Conservation (phyloP, 805 yeast genomes). For the Lipomyces spencermartinsiae region DNA sequence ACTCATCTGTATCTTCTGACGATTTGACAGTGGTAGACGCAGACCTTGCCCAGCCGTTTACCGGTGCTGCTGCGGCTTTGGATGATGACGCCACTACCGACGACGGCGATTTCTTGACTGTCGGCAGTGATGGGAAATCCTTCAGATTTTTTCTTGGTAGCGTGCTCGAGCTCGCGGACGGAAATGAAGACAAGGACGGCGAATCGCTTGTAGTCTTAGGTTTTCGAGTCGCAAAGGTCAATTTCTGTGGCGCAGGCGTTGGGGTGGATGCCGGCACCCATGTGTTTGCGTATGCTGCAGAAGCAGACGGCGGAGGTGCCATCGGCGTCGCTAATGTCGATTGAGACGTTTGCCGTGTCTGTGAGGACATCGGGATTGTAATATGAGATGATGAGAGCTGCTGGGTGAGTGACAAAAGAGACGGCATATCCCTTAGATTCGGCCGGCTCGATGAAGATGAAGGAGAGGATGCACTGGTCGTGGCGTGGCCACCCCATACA, state of each 20-base stretch:
- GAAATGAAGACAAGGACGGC: slow-evolving; percentile 3
- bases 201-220: slow-evolving; percentile 8
- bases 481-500: slow-evolving; percentile 6
- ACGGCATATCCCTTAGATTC: slow-evolving; percentile 19
- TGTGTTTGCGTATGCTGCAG: slow-evolving; percentile 22
- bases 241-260: slow-evolving; percentile 23
- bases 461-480: background rate
- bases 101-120: slow-evolving; percentile 8
- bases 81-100: background rate
- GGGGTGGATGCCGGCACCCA: slow-evolving; percentile 30
- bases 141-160: slow-evolving; percentile 23
- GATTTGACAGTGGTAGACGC: slow-evolving; percentile 10
- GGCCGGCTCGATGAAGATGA: slow-evolving; percentile 17
- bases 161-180: background rate
- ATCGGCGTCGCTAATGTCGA: slow-evolving; percentile 21
- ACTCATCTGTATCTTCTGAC: background rate
- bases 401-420: background rate
- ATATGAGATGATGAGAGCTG: slow-evolving; percentile 10
- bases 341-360: slow-evolving; percentile 15
- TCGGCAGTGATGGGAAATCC: slow-evolving; percentile 36
- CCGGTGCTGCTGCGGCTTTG: slow-evolving; percentile 5
- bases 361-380: slow-evolving; percentile 19
- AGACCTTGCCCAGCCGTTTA: slow-evolving; percentile 21
- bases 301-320: slow-evolving; percentile 21
- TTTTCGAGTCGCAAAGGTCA: slow-evolving; percentile 18